phyloP scores from a whole-genome alignment of 768 basidiomycete species.

The Tephrocybe sp. region DNA sequence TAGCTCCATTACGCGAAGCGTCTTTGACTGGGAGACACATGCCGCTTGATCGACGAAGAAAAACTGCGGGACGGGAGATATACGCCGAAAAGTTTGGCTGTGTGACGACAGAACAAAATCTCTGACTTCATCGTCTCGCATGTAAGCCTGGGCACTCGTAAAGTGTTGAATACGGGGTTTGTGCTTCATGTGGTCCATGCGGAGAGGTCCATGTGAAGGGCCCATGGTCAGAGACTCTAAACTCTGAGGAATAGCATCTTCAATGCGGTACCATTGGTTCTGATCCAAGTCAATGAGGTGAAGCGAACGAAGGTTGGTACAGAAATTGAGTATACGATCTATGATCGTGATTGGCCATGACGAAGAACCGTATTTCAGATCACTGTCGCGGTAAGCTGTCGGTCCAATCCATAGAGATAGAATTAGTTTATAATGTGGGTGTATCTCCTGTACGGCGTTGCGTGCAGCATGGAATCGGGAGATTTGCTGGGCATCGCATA shows the following conservation, averaged over 20 bases:
- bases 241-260: slow-evolving; percentile 26
- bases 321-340: slow-evolving; percentile 27
- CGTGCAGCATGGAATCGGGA: slow-evolving; percentile 19
- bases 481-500: slow-evolving; percentile 18
- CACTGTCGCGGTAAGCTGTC: slow-evolving; percentile 12
- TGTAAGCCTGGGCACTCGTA: slow-evolving; percentile 30
- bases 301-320: slow-evolving; percentile 24
- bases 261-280: slow-evolving; percentile 25
- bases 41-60: neutral
- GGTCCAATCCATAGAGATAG: slow-evolving; percentile 30
- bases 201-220: slow-evolving; percentile 32
- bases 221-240: slow-evolving; percentile 30
- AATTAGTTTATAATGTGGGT: slow-evolving; percentile 20
- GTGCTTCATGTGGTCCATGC: slow-evolving; percentile 23
- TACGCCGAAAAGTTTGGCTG: slow-evolving; percentile 24
- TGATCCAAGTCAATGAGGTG: slow-evolving; percentile 30
- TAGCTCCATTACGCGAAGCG: slow-evolving; percentile 6
- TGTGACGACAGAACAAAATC: slow-evolving; percentile 27
- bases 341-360: slow-evolving; percentile 30
- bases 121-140: slow-evolving; percentile 32
- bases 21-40: slow-evolving; percentile 2
- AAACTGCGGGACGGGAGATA: slow-evolving; percentile 1
- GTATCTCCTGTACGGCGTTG: slow-evolving; percentile 16
- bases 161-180: slow-evolving; percentile 22
- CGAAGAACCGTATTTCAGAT: slow-evolving; percentile 27